Base-by-base conservation (phyloP, 257 asterid species). In the Ballota nigra region DNA sequence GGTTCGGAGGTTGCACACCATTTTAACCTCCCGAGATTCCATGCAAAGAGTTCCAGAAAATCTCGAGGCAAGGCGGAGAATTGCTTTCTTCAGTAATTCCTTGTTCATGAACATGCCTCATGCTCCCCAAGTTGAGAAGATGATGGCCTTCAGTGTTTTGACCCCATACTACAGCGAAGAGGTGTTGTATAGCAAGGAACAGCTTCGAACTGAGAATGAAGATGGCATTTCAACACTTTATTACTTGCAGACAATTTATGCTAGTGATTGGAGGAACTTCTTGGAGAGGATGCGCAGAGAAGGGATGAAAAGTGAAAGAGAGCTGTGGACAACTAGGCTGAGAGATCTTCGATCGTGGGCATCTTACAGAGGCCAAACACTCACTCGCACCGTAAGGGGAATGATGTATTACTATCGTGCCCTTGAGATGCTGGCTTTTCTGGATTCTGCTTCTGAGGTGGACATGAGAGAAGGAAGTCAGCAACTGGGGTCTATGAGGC, bases 371-470 rank as follows among this genome's bases (percentile, higher is more conserved):
- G 99, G 98, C 69, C 99, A 95, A 84, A 95, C 99, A 53, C 98
- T 95, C 66, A 67, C 89, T 29, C 96, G 99, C 31, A 95, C 99
- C 0, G 99, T 95, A 77, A 95, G 99, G 76, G 99, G 99, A 78
- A 95, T 95, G 99, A 95, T 95, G 98, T 95, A 95, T 80, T 92
- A 95, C 81, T 89, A 92, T 74, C 95, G 96, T 45, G 99, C 99
- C 55, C 99, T 95, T 70, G 93, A 92, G 87, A 84, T 95, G 98
- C 92, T 95, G 71, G 95, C 99, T 51, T 95, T 95, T 82, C 85
- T 95, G 75, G 99, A 95, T 87, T 89, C 98, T 74, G 99, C 99
- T 68, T 92, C 97, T 16, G 99, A 95, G 92, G 80, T 95, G 89
- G 99, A 95, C 81, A 89, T 95, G 87, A 79, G 86, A 81, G 98